Percentiles rank a stretch among this genome's conserved stretches.
phyloP scores from a whole-genome alignment of 352 stramenopile genomes.

The Phytophthora pisi region DNA sequence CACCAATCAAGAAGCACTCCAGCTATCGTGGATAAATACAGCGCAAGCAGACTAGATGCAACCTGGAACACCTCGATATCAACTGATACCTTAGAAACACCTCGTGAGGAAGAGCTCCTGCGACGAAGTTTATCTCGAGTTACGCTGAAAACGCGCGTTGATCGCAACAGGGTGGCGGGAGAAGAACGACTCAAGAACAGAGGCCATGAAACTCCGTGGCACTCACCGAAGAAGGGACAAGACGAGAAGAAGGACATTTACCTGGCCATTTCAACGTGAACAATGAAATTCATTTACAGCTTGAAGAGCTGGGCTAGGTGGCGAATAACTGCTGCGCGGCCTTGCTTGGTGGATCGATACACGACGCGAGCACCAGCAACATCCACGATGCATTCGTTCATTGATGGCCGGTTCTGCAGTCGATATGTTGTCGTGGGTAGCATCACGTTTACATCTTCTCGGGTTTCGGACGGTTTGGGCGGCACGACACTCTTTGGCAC shows the following conservation, averaged over 20 bases:
- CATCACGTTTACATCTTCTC: constrained; percentile 52
- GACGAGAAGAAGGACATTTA: constrained; percentile 43
- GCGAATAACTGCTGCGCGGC: constrained; percentile 58
- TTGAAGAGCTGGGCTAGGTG: constrained; percentile 49
- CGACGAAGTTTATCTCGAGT: constrained; percentile 66
- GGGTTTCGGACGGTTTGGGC: constrained; percentile 35
- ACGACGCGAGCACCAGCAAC: constrained; percentile 44
- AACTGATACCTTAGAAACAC: constrained; percentile 12
- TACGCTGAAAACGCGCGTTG: constrained; percentile 57
- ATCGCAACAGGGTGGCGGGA: constrained; percentile 42
- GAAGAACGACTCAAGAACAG: constrained; percentile 31
- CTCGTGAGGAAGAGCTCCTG: constrained; percentile 54
- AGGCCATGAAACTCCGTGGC: constrained; percentile 10
- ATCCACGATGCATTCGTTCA: constrained; percentile 64
- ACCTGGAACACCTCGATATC: constrained; percentile 3
- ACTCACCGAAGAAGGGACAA: constrained; percentile 14
- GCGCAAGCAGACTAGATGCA: neutral
- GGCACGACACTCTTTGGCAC: constrained; percentile 1
- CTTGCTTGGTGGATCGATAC: constrained; percentile 67
- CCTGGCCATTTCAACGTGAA: constrained; percentile 70
- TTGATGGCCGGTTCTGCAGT: constrained; percentile 55
- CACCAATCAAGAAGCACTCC: constrained; percentile 21
- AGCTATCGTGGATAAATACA: constrained; percentile 16
- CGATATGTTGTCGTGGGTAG: constrained; percentile 37
- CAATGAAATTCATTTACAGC: neutral